Evolutionary conservation across 352 stramenopile genomes (phyloP).

Genomic region (Phytophthora melonis): DNA sequence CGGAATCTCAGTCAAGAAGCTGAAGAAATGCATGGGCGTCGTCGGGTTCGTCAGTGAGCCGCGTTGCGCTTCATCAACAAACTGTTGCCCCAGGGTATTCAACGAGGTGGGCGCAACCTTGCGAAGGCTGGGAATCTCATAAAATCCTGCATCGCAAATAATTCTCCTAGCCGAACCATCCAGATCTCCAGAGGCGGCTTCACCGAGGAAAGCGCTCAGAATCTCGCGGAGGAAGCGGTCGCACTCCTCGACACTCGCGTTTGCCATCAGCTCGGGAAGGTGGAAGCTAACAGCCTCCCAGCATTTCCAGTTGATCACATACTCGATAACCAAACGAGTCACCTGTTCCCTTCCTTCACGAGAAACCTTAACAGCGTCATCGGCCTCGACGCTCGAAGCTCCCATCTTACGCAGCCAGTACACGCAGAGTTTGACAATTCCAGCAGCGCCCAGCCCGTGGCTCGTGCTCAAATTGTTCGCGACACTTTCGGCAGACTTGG

Average conservation of each 20-base stretch:
- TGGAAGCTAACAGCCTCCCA: constrained; percentile 82
- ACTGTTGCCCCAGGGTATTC: constrained; percentile 30
- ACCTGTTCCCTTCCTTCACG: constrained; percentile 34
- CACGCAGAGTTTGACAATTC: constrained; percentile 84
- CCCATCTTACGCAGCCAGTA: constrained; percentile 57
- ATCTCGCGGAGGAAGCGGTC: constrained; percentile 46
- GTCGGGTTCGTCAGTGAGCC: constrained; percentile 13
- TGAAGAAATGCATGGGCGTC: constrained; percentile 35
- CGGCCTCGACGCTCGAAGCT: background rate
- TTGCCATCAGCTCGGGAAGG: constrained; percentile 66
- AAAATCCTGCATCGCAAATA: constrained; percentile 81
- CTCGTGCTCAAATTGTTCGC: constrained; percentile 7
- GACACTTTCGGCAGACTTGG: background rate
- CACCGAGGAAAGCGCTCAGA: constrained; percentile 43
- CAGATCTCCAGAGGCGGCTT: constrained; percentile 22
- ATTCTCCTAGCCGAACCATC: constrained; percentile 51
- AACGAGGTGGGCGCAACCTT: constrained; percentile 53
- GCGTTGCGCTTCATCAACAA: constrained; percentile 28
- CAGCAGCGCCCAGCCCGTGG: constrained; percentile 45
- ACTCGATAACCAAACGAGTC: constrained; percentile 61
- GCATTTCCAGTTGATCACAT: constrained; percentile 66
- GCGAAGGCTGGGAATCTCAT: constrained; percentile 73
- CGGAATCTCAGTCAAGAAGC: constrained; percentile 46
- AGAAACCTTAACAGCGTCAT: constrained; percentile 12
- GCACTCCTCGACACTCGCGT: constrained; percentile 41